These are phyloP conservation scores for Plasmopara muralis DNA, from an alignment of 352 stramenopile species.

Conservation along the genomic window DNA sequence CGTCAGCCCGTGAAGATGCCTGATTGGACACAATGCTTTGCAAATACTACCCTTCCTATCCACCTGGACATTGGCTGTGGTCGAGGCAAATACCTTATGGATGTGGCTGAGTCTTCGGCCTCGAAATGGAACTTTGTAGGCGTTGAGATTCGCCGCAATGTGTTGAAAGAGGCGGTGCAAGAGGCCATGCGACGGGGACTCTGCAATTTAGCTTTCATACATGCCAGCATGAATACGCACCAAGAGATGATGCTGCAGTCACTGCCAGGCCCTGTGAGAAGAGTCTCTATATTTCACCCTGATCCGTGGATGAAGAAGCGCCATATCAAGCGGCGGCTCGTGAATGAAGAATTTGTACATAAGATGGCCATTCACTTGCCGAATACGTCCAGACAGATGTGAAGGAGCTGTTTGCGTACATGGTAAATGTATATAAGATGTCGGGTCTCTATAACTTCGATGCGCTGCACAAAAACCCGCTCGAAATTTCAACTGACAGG, in stretches of 20 bases:
- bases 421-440: conserved; percentile 68
- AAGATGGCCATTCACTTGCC: conserved; percentile 50
- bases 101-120: conserved; percentile 36
- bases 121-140: conserved; percentile 61
- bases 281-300: conserved; percentile 85
- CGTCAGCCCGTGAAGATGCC: conserved; percentile 55
- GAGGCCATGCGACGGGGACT: conserved; percentile 39
- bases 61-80: conserved; percentile 82
- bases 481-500: conserved; percentile 65
- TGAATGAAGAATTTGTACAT: conserved; percentile 58
- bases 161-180: conserved; percentile 51
- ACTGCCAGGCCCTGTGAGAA: conserved; percentile 43
- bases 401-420: conserved; percentile 75
- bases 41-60: conserved; percentile 43
- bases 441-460: conserved; percentile 39
- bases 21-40: conserved; percentile 49
- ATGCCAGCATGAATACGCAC: conserved; percentile 86
- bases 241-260: conserved; percentile 50
- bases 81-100: conserved; percentile 73
- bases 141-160: conserved; percentile 78
- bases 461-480: conserved; percentile 41
- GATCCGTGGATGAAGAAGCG: conserved; percentile 88
- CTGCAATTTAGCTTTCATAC: conserved; percentile 65
- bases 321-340: conserved; percentile 75
- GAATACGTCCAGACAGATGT: conserved; percentile 80